Conservation (phyloP, 306 rosid genomes). For the Astragalus glycyphyllos region DNA sequence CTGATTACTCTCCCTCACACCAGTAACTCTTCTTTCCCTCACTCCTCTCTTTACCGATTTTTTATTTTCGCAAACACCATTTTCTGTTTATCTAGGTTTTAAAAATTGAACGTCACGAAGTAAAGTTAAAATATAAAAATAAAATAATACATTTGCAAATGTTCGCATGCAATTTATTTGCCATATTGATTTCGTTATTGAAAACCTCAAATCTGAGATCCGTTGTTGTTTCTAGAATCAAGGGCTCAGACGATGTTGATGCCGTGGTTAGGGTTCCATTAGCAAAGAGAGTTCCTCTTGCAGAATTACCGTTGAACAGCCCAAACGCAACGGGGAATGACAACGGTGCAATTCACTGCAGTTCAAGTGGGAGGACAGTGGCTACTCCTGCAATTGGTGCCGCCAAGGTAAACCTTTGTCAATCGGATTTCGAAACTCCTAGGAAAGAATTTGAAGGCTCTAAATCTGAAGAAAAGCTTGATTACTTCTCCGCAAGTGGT, state of each 20-base stretch:
- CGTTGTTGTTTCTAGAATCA: slow-evolving; percentile 45
- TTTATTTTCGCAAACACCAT: neutral
- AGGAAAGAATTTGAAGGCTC: slow-evolving; percentile 45
- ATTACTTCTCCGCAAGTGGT: slow-evolving; percentile 46
- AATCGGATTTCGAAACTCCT: slow-evolving; percentile 57
- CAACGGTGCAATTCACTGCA: neutral
- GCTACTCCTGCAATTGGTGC: slow-evolving; percentile 20
- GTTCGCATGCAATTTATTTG: neutral
- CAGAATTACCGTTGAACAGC: slow-evolving; percentile 56
- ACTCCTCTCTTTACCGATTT: neutral
- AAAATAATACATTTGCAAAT: neutral
- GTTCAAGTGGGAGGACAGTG: slow-evolving; percentile 9
- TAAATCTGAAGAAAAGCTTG: slow-evolving; percentile 30
- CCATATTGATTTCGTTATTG: neutral
- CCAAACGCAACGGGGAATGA: slow-evolving; percentile 30
- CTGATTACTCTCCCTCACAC: slow-evolving; percentile 40
- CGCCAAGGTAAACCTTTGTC: slow-evolving; percentile 36
- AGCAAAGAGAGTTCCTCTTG: slow-evolving; percentile 62
- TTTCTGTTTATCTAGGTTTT: slow-evolving; percentile 15
- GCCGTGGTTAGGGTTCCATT: slow-evolving; percentile 35
- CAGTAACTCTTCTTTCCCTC: slow-evolving; percentile 41
- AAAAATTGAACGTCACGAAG: neutral
- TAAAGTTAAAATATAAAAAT: neutral
- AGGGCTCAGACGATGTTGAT: slow-evolving; percentile 39
- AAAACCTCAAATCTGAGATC: neutral